Base-by-base conservation (phyloP, 2,329 filamentous ascomycete genomes). In the Xylaria digitata region DNA sequence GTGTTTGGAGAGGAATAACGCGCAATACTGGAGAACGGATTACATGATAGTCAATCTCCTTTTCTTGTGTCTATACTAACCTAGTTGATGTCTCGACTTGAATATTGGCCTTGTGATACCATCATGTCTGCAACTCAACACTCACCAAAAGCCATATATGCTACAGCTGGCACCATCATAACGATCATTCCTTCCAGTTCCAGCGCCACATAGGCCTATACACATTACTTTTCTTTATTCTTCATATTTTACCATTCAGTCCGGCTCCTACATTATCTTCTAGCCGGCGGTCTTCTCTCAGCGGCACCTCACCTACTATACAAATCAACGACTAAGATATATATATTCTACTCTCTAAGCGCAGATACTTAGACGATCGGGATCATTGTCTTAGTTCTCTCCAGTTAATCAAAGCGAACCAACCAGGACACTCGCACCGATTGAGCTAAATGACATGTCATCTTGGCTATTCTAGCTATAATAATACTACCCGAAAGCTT, bases 401-500 rank as follows among this genome's bases (percentile, higher is more conserved):
- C n/a, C 5, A 45, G 34, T 37, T 37, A 42, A 49, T 19, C 19
- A 46, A 45, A 46, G 21, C 42, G 23, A 43, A 13, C 32, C 34
- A 54, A 30, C 48, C 9, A 34, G 9, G 6, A 11, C 30, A n/a
- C 26, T 26, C 26, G 53, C 15, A 21, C 40, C 23, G 17, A 34
- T 23, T 21, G 46, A 23, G 15, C 9, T 11, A 3, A 42, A 52
- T 9, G 30, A n/a, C 5, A 32, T 37, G 4, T 17, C 48, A 17
- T 49, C 58, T 63, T 56, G 11, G 48, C 59, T 53, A 43, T n/a
- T 42, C 57, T 37, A 46, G 11, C 42, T 55, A 26, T 40, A 40
- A 40, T 40, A 32, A 32, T 26, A 50, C 48, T 11, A 37, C 42
- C 26, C n/a, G 23, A 53, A 58, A 63, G 61, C 61, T 61, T 57